Evolutionary conservation across 2,329 filamentous ascomycete species (phyloP).

Genomic region (Fulvia fulva): DNA sequence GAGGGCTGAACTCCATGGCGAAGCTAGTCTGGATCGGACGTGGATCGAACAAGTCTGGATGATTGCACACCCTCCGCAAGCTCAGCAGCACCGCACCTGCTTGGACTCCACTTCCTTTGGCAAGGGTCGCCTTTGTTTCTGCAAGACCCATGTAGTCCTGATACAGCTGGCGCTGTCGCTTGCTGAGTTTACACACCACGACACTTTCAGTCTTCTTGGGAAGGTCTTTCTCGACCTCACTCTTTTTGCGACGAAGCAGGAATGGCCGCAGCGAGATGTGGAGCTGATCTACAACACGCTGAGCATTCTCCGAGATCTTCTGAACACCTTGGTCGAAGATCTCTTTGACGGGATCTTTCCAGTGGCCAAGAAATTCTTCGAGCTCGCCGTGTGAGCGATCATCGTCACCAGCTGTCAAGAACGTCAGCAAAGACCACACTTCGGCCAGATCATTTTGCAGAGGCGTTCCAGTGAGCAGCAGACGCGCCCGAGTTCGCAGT

Average conservation of each 20-base stretch:
- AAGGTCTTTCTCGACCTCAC: slow-evolving; percentile 98
- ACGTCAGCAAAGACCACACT: slow-evolving; percentile 94
- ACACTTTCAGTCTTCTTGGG: slow-evolving; percentile 97
- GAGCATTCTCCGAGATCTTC: slow-evolving; percentile 89
- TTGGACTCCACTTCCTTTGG: slow-evolving; percentile 91
- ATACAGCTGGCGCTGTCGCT: slow-evolving; percentile 90
- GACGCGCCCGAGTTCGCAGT: slow-evolving; percentile 82
- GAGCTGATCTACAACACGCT: slow-evolving; percentile 84
- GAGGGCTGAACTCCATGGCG: slow-evolving; percentile 70
- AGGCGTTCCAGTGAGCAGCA: slow-evolving; percentile 89
- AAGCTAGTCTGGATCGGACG: slow-evolving; percentile 96
- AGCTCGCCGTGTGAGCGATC: slow-evolving; percentile 82
- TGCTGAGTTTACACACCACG: slow-evolving; percentile 90
- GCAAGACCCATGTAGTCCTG: slow-evolving; percentile 91
- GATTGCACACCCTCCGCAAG: slow-evolving; percentile 94
- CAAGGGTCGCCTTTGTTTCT: slow-evolving; percentile 82
- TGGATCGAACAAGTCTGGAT: slow-evolving; percentile 94
- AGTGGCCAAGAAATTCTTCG: slow-evolving; percentile 95
- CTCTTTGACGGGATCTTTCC: slow-evolving; percentile 90
- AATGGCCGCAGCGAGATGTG: slow-evolving; percentile 93
- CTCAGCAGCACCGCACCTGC: slow-evolving; percentile 99
- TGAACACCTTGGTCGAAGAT: slow-evolving; percentile 93
- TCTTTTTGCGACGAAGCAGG: slow-evolving; percentile 82
- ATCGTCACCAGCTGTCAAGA: slow-evolving; percentile 84
- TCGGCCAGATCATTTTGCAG: slow-evolving; percentile 96